phyloP scores from a whole-genome alignment of 345 rosid genomes.

The Camelina sativa region DNA sequence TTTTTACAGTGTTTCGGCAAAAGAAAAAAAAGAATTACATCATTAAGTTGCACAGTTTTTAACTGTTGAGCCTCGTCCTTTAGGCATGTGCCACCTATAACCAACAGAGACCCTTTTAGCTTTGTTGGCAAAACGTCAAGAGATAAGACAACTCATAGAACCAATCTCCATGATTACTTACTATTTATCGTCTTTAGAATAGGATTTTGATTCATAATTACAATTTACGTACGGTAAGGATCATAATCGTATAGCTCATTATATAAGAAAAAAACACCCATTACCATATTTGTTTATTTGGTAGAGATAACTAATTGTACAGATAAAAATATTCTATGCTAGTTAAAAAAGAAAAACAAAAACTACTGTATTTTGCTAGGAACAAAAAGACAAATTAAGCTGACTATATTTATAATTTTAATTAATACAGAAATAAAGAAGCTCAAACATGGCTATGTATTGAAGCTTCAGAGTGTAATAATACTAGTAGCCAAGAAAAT shows the following conservation, averaged over 20 bases:
- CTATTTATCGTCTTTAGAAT: neutral
- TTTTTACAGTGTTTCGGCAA: no score
- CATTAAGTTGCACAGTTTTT: neutral
- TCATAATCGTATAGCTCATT: neutral
- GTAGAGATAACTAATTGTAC: neutral
- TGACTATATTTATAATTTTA: neutral
- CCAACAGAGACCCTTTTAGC: no score
- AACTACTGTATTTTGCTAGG: no score
- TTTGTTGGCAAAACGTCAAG: no score
- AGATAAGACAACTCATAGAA: no score
- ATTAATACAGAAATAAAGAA: neutral
- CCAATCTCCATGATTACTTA: slow-evolving; percentile 8
- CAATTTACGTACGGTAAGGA: no score
- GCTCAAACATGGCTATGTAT: slow-evolving; percentile 20
- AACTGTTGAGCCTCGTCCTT: neutral
- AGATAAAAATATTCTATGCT: no score
- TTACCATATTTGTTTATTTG: neutral
- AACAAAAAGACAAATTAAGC: no score
- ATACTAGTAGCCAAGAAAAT: neutral
- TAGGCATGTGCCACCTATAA: neutral
- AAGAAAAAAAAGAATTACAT: no score
- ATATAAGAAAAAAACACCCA: neutral
- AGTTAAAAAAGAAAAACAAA: no score
- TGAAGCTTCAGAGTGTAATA: neutral
- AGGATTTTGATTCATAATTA: neutral